Percentiles rank a stretch among this genome's conserved stretches.
Conservation (phyloP, 164 flowering plant genomes). For the Magnolia officinalis region DNA sequence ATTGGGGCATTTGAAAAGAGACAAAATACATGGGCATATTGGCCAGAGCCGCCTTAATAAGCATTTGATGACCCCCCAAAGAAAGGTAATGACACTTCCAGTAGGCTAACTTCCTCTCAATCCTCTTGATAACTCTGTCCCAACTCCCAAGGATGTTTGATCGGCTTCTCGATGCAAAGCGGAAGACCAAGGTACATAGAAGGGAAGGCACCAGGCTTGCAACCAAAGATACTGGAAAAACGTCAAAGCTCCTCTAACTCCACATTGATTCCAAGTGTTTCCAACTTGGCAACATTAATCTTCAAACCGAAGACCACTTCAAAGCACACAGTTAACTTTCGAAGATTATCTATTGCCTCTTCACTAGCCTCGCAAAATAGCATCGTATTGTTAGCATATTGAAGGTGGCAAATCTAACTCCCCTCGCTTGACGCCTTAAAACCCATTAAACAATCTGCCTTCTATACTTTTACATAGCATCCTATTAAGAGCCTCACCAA, state of each 20-base stretch:
- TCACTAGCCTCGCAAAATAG: neutral
- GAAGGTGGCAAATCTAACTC: neutral
- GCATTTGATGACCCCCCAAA: neutral
- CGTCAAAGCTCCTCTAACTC: neutral
- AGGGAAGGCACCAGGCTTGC: neutral
- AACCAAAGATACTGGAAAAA: neutral
- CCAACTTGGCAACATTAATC: neutral
- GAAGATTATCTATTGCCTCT: neutral
- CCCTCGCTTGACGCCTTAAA: too few relatives aligned
- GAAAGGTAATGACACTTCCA: neutral
- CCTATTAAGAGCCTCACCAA: neutral
- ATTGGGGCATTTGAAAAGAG: too few relatives aligned
- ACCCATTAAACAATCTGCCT: too few relatives aligned
- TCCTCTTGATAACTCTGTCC: neutral
- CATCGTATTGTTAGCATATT: neutral
- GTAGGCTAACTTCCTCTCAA: neutral
- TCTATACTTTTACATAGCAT: too few relatives aligned
- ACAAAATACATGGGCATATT: too few relatives aligned
- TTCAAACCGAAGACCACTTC: neutral
- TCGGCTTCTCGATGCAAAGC: neutral
- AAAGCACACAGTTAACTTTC: neutral
- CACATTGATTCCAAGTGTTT: neutral
- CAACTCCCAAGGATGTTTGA: neutral
- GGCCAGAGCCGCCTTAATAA: too few relatives aligned
- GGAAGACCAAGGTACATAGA: neutral